Evolutionary conservation across 805 yeast species (phyloP), one percentile per base, ranked within the genome.

Genomic region (Candida ovalis): DNA sequence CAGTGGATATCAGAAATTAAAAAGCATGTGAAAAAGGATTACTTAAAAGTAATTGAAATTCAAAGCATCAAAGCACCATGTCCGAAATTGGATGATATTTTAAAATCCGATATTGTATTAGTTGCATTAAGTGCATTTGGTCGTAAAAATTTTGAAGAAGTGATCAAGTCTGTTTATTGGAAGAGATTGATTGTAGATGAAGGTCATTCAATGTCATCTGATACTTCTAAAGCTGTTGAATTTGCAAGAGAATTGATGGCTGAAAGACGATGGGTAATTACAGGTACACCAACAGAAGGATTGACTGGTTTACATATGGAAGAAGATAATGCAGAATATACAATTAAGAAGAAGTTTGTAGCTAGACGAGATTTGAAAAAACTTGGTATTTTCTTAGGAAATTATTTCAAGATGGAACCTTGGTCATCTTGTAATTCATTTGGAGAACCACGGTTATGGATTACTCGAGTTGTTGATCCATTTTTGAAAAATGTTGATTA

Each of bases 241-340:
- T 58, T 80, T 30, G 80, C 86, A 18, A 70, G 69, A 30, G 64
- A 68, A 21, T 58, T 85, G 41, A 61, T 65, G 42, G 77, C 78
- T 8, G 91, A 84, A 57, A 70, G 88, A 44, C 73, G 78, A 50
- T 84, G 91, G 91, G 81, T 83, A 0, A 87, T 84, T 1, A 80
- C 86, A 0, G 90, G 91, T 27, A 84, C 91, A 0, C 90, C 90
- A 4, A 84, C 89, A 0, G 75, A 86, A 0, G 91, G 91, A 0
- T 66, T 84, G 45, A 82, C 89, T 0, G 74, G 73, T 40, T 59
- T 81, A 7, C 77, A 80, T 52, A 75, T 82, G 51, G 68, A 65
- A 46, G 64, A 67, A 44, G 68, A 63, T 15, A 48, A 54, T 10
- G 59, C 56, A 28, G 67, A 63, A 27, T 80, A 80, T 55, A 67